These are phyloP conservation scores for Kwoniella bestiolae DNA, from an alignment of 768 basidiomycete genomes.

Conservation along the genomic window DNA sequence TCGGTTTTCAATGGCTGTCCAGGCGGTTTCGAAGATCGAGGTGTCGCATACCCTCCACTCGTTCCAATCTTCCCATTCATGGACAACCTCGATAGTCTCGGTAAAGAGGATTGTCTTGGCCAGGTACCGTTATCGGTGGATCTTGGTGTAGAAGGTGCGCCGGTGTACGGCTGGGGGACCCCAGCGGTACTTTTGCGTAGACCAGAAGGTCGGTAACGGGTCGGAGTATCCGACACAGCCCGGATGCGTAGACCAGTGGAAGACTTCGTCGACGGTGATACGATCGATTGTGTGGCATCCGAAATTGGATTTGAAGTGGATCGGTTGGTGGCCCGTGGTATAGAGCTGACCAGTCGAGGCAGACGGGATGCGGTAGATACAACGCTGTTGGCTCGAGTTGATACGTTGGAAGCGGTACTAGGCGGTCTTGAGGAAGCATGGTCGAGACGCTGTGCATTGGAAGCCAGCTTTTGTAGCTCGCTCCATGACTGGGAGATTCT, in stretches of 20 bases:
- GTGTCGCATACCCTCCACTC: slow-evolving; percentile 73
- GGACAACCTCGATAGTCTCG: slow-evolving; percentile 17
- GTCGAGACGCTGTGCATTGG: neutral
- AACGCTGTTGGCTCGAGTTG: neutral
- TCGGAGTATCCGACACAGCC: slow-evolving; percentile 26
- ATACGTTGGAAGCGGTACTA: neutral
- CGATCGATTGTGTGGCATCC: slow-evolving; percentile 21
- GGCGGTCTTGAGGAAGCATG: neutral
- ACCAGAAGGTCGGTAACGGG: slow-evolving; percentile 5
- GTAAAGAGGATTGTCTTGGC: slow-evolving; percentile 15
- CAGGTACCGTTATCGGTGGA: neutral
- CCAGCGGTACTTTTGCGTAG: neutral
- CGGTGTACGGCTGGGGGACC: too few relatives aligned
- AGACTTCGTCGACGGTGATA: neutral
- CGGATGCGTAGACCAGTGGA: neutral
- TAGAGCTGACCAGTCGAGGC: slow-evolving; percentile 53
- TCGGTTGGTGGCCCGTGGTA: slow-evolving; percentile 20
- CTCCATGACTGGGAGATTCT: slow-evolving; percentile 56
- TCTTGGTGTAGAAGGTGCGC: neutral
- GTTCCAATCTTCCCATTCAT: slow-evolving; percentile 35
- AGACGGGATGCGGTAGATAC: slow-evolving; percentile 58
- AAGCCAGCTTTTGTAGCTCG: slow-evolving; percentile 10
- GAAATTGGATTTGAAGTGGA: slow-evolving; percentile 54
- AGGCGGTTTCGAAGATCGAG: slow-evolving; percentile 29
- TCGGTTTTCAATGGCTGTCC: slow-evolving; percentile 60